Evolutionary conservation across 331 rosid genomes (phyloP).

Genomic region (Pyracantha coccinea): DNA sequence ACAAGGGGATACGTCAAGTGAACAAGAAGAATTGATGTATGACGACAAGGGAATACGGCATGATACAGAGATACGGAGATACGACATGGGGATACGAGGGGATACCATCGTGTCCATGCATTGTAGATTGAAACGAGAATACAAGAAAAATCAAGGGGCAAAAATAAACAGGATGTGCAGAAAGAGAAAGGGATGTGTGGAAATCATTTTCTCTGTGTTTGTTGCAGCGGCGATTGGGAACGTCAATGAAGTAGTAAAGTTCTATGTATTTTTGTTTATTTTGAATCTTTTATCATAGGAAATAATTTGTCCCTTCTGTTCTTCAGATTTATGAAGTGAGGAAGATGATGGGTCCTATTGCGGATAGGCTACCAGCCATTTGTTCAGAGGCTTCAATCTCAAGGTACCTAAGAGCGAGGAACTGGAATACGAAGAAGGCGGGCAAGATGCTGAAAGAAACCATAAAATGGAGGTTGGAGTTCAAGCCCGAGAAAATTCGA

Average conservation of each 20-base stretch:
- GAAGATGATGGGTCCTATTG: slow-evolving; percentile 56
- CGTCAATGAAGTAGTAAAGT: neutral
- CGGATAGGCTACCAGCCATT: slow-evolving; percentile 37
- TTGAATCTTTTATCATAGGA: neutral
- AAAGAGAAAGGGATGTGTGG: too few species aligned
- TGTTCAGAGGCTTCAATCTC: slow-evolving; percentile 50
- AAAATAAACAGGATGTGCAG: too few species aligned
- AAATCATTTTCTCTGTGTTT: too few species aligned
- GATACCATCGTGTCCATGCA: too few species aligned
- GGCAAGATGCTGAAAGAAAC: slow-evolving; percentile 53
- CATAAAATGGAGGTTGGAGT: slow-evolving; percentile 68
- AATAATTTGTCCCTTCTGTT: neutral
- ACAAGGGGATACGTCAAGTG: too few species aligned
- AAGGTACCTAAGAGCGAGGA: slow-evolving; percentile 65
- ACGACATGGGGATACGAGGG: too few species aligned
- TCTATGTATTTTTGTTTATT: neutral
- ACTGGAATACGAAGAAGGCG: slow-evolving; percentile 54
- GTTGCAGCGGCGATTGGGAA: too few species aligned
- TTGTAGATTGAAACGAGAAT: too few species aligned
- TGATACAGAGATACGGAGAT: too few species aligned
- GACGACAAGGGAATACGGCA: too few species aligned
- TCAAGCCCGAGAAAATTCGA: slow-evolving; percentile 60
- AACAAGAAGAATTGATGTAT: too few species aligned
- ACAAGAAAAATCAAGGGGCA: too few species aligned
- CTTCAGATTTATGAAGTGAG: slow-evolving; percentile 51